Conservation (phyloP, 2,329 filamentous ascomycete genomes). For the Metarhizium robertsii region DNA sequence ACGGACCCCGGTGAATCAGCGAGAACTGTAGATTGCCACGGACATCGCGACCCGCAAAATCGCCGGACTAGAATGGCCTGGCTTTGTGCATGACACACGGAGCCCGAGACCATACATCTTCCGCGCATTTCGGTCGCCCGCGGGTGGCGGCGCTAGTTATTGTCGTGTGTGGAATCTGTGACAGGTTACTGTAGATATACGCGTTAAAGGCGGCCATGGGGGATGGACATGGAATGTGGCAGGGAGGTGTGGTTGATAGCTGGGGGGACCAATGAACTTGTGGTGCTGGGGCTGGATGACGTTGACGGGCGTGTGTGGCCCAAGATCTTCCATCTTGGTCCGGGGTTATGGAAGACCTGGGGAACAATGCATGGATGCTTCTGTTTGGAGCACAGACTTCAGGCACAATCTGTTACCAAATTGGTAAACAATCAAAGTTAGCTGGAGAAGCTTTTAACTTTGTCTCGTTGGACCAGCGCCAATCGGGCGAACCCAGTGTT, state of each 20-base stretch:
- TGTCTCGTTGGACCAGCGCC: neutral
- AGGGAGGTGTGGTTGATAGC: neutral
- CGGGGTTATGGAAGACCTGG: neutral
- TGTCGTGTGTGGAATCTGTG: neutral
- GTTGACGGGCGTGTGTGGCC: neutral
- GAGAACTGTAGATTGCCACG: neutral
- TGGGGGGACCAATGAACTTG: neutral
- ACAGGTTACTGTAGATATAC: neutral
- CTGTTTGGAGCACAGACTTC: neutral
- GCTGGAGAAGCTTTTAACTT: neutral
- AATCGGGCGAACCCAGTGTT: neutral
- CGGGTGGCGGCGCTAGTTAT: neutral
- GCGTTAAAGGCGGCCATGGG: neutral
- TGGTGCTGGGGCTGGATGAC: neutral
- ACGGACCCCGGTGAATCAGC: neutral
- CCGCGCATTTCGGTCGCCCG: slow-evolving; percentile 4
- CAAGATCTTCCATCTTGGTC: neutral
- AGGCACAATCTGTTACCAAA: neutral
- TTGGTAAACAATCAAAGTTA: neutral
- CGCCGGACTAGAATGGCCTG: neutral
- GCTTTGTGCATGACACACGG: neutral
- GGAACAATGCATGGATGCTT: neutral
- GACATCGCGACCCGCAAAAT: neutral
- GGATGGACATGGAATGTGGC: neutral
- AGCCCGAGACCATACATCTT: slow-evolving; percentile 2